Conservation (phyloP, 2,329 filamentous ascomycete genomes). For the Paracorniculantispora psalliotae region DNA sequence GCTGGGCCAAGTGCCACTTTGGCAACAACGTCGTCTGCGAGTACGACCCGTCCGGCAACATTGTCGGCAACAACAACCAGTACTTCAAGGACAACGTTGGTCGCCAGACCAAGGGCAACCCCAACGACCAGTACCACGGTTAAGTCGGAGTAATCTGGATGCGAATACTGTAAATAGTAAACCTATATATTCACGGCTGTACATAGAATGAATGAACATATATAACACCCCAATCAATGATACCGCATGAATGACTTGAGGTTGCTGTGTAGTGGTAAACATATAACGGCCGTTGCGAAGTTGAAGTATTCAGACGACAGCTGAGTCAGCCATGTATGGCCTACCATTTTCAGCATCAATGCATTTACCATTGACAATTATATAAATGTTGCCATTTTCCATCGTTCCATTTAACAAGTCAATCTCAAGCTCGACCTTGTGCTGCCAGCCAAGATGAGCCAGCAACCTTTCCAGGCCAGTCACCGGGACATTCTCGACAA, state of each 20-base stretch:
- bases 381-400: background rate
- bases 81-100: constrained; percentile 10
- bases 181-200: background rate
- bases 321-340: background rate
- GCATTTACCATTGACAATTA: too few species aligned
- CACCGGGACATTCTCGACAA: background rate
- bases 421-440: too few species aligned
- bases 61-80: background rate
- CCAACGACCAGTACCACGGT: background rate
- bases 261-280: too few species aligned
- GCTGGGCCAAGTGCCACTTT: constrained; percentile 21
- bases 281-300: too few species aligned
- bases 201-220: background rate
- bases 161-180: background rate
- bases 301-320: background rate
- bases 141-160: background rate
- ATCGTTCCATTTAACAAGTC: too few species aligned
- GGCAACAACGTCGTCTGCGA: constrained; percentile 8
- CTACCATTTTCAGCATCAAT: too few species aligned
- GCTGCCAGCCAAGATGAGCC: background rate
- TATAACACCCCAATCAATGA: too few species aligned
- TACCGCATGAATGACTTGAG: too few species aligned
- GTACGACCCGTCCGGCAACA: constrained; percentile 8
- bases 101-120: constrained; percentile 1
- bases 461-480: background rate